Evolutionary conservation across 306 rosid genomes (phyloP).

Genomic region (Pyrus bretschneideri): DNA sequence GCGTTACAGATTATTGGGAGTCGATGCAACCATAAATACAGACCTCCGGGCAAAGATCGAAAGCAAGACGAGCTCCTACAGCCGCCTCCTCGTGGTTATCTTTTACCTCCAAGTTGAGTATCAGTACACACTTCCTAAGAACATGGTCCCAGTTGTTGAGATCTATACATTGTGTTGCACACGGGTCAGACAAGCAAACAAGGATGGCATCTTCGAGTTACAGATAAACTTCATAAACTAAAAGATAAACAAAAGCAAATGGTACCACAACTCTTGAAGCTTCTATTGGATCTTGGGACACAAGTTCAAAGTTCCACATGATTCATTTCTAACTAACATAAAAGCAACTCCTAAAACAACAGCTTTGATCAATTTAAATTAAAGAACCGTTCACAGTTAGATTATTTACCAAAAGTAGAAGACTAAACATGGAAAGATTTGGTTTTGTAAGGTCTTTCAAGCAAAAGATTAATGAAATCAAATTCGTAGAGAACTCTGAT

Average conservation of each 20-base stretch:
- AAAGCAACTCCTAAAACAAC: neutral
- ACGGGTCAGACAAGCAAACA: slow-evolving; percentile 4
- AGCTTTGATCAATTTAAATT: neutral
- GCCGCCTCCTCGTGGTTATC: slow-evolving; percentile 99
- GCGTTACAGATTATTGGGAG: neutral
- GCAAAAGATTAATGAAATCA: neutral
- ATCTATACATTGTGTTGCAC: slow-evolving; percentile 42
- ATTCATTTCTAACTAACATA: neutral
- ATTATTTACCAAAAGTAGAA: neutral
- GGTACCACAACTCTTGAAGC: neutral
- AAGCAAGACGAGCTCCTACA: slow-evolving; percentile 68
- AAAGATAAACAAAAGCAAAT: neutral
- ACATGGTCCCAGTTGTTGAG: slow-evolving; percentile 68
- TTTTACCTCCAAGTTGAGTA: slow-evolving; percentile 92
- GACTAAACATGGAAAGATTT: neutral
- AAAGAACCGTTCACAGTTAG: neutral
- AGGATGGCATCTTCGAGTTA: neutral
- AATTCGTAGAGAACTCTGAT: neutral
- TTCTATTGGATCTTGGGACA: neutral
- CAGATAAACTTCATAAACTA: neutral
- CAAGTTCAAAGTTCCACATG: neutral
- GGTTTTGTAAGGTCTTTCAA: neutral
- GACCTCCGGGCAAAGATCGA: slow-evolving; percentile 81
- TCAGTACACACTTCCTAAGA: slow-evolving; percentile 60
- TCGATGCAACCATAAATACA: slow-evolving; percentile 1